A percentile compares a stretch with the other conserved stretches of the same genome.
These are phyloP conservation scores for Eurotiales sp. DNA, from an alignment of 2,329 filamentous ascomycete species.

Conservation along the genomic window DNA sequence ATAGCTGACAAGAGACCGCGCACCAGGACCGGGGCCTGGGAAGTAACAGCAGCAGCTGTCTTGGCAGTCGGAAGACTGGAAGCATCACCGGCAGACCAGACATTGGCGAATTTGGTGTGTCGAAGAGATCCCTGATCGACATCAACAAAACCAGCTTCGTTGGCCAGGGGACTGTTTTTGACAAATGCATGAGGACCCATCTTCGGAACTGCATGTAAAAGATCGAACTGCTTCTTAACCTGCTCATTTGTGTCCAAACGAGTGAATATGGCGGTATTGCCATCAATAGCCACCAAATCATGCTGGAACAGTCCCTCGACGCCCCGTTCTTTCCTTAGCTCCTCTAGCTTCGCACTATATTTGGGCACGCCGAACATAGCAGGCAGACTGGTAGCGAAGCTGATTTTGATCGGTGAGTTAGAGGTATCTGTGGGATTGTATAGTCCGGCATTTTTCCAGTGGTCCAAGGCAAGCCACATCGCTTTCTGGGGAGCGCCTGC, in stretches of 20 bases:
- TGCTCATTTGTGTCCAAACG: conserved; percentile 41
- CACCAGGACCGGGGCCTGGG: conserved; percentile 51
- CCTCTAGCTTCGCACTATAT: conserved; percentile 53
- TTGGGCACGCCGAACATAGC: conserved; percentile 60
- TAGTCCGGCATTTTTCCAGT: conserved; percentile 54
- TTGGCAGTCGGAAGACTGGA: conserved; percentile 58
- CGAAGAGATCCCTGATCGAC: conserved; percentile 52
- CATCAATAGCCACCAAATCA: conserved; percentile 52
- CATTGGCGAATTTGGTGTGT: conserved; percentile 53
- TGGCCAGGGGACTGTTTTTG: conserved; percentile 52
- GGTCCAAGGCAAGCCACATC: conserved; percentile 60
- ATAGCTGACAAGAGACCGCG: conserved; percentile 45
- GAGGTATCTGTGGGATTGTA: conserved; percentile 43
- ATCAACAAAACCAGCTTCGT: conserved; percentile 56
- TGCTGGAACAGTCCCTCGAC: conserved; percentile 59
- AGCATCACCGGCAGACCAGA: conserved; percentile 59
- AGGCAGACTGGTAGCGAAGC: conserved; percentile 54
- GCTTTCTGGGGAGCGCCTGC: conserved; percentile 60
- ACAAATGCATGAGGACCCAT: conserved; percentile 56
- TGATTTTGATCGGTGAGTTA: conserved; percentile 46
- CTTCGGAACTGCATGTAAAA: conserved; percentile 57
- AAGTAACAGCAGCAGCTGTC: conserved; percentile 52
- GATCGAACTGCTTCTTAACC: conserved; percentile 50
- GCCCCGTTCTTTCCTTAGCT: conserved; percentile 51
- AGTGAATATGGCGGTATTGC: conserved; percentile 52